Percentiles rank a stretch among this genome's conserved stretches.
These are phyloP conservation scores for Talaromyces nanjingensis DNA, from an alignment of 495 filamentous ascomycete genomes.

Conservation along the genomic window DNA sequence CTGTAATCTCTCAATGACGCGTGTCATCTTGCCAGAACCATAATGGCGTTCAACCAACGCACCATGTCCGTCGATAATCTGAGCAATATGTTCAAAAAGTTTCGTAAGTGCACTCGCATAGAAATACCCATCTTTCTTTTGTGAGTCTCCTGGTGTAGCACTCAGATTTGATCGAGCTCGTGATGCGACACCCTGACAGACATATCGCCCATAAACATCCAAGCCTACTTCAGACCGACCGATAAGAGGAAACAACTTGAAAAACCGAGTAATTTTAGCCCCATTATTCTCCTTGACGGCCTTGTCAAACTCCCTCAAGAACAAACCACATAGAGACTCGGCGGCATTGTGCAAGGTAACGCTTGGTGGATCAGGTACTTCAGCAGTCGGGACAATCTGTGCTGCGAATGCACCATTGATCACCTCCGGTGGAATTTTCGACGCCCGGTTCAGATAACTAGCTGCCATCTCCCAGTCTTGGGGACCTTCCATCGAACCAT, in stretches of 20 bases:
- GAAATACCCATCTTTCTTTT: constrained; percentile 70
- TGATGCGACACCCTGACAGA: constrained; percentile 85
- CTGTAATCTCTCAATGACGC: constrained; percentile 88
- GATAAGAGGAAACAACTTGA: constrained; percentile 95
- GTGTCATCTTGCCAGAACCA: constrained; percentile 85
- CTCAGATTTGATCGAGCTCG: constrained; percentile 76
- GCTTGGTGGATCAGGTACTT: constrained; percentile 85
- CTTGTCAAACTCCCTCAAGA: constrained; percentile 91
- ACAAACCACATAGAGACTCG: constrained; percentile 80
- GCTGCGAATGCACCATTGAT: constrained; percentile 83
- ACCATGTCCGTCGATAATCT: constrained; percentile 88
- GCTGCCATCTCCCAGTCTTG: constrained; percentile 99
- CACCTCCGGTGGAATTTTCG: constrained; percentile 70
- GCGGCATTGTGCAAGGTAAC: constrained; percentile 81
- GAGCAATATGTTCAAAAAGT: constrained; percentile 94
- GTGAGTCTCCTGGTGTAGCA: constrained; percentile 47
- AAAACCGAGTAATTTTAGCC: constrained; percentile 85
- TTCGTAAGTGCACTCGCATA: constrained; percentile 87
- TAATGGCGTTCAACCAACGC: constrained; percentile 89
- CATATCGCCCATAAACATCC: constrained; percentile 91
- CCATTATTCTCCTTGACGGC: constrained; percentile 80
- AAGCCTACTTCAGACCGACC: constrained; percentile 82
- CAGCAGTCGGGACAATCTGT: constrained; percentile 87
- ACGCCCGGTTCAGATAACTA: constrained; percentile 75
- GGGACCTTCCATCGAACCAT: constrained; percentile 91